Percentiles rank a stretch among this genome's conserved stretches.
Conservation (phyloP, 345 rosid genomes). For the Salix arbutifolia region DNA sequence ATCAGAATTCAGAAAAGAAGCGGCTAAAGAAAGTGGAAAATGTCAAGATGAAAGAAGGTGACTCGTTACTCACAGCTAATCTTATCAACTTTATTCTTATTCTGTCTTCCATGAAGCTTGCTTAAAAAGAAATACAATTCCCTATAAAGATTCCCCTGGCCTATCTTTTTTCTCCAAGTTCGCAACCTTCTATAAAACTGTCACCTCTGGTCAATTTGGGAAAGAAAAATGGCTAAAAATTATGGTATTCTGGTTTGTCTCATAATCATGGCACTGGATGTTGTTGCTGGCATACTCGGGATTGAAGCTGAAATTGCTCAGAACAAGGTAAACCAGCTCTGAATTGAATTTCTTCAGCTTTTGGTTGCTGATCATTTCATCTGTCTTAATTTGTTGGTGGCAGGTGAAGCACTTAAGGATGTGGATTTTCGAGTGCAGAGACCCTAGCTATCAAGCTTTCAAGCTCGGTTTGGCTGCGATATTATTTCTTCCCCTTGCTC, state of each 20-base stretch:
- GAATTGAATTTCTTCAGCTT: neutral
- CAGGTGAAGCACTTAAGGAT: constrained; percentile 70
- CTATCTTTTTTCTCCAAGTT: neutral
- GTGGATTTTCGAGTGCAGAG: constrained; percentile 77
- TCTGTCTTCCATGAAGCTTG: constrained; percentile 19
- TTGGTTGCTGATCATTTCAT: neutral
- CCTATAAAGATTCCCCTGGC: constrained; percentile 7
- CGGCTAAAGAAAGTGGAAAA: constrained; percentile 18
- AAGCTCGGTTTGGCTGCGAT: constrained; percentile 71
- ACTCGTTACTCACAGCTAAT: constrained; percentile 21
- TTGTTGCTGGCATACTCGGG: constrained; percentile 53
- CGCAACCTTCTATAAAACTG: neutral
- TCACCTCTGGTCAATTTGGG: neutral
- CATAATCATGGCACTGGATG: constrained; percentile 49
- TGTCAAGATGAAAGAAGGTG: constrained; percentile 22
- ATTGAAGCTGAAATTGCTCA: constrained; percentile 55
- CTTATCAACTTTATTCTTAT: constrained; percentile 35
- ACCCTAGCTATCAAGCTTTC: constrained; percentile 72
- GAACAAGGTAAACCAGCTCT: constrained; percentile 35
- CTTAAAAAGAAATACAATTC: neutral
- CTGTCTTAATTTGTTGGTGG: neutral
- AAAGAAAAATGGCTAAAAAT: constrained; percentile 24
- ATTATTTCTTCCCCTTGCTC: constrained; percentile 56
- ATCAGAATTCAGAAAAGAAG: constrained; percentile 33
- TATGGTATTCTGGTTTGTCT: constrained; percentile 37